A percentile compares a stretch with the other conserved stretches of the same genome.
Evolutionary conservation across 108 stramenopile species (phyloP).

Genomic region (Cyclotella cryptica): DNA sequence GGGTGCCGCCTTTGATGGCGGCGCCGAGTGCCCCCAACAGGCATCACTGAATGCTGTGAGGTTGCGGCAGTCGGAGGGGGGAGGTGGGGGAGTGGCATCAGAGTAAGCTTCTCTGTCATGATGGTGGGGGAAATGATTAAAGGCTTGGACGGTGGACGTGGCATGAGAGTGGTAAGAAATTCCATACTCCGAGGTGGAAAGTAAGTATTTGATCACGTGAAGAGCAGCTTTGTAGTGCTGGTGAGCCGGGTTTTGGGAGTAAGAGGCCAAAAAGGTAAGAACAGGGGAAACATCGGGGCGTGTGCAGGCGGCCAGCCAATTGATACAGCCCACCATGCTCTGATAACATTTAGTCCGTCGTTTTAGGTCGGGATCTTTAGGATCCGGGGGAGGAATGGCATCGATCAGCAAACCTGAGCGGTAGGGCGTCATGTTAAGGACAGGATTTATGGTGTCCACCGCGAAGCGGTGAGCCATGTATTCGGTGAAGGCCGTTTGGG

Average conservation of each 20-base stretch:
- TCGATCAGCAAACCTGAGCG: constrained; percentile 36
- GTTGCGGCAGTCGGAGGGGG: neutral
- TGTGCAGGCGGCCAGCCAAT: constrained; percentile 23
- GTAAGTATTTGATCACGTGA: constrained; percentile 14
- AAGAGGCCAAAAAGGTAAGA: constrained; percentile 23
- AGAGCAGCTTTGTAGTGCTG: constrained; percentile 15
- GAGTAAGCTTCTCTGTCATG: constrained; percentile 12
- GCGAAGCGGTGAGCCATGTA: constrained; percentile 20
- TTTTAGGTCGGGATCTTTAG: constrained; percentile 18
- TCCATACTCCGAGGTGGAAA: constrained; percentile 15
- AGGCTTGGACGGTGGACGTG: neutral
- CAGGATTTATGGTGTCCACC: neutral
- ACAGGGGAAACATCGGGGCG: constrained; percentile 15
- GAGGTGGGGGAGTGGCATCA: constrained; percentile 19
- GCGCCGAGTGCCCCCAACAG: constrained; percentile 15
- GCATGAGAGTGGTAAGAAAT: constrained; percentile 15
- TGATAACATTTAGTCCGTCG: constrained; percentile 14
- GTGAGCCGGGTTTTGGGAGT: neutral
- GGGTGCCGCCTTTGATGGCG: constrained; percentile 3
- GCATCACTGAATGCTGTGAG: constrained; percentile 13
- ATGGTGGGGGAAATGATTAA: constrained; percentile 21
- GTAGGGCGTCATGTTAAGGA: constrained; percentile 37
- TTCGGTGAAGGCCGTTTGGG: constrained; percentile 31
- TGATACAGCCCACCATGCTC: constrained; percentile 26
- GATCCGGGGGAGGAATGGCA: constrained; percentile 2